Conservation (phyloP, 2,329 filamentous ascomycete species). For the Aspergillus pseudonomiae region DNA sequence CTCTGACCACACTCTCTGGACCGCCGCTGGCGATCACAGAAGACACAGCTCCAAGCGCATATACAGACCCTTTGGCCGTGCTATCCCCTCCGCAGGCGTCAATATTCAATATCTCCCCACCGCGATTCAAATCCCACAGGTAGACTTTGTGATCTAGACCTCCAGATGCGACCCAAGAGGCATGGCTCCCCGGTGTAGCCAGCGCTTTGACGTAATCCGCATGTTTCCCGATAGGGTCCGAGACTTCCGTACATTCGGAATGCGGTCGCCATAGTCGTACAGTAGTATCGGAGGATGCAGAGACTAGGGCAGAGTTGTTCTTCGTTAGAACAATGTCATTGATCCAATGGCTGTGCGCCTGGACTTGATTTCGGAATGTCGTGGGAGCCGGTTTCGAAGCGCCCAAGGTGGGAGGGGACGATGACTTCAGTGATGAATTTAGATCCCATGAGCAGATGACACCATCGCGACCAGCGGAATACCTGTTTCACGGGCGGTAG, state of each 20-base stretch:
- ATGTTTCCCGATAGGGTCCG: slow-evolving; percentile 85
- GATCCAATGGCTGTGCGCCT: slow-evolving; percentile 94
- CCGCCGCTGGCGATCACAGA: slow-evolving; percentile 88
- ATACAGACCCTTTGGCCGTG: slow-evolving; percentile 89
- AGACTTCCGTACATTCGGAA: slow-evolving; percentile 63
- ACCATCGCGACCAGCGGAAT: slow-evolving; percentile 93
- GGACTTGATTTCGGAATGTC: slow-evolving; percentile 64
- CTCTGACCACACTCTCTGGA: slow-evolving; percentile 85
- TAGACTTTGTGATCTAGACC: slow-evolving; percentile 90
- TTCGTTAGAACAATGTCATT: slow-evolving; percentile 86
- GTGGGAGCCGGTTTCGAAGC: slow-evolving; percentile 45
- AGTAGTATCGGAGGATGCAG: slow-evolving; percentile 89
- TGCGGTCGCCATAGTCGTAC: slow-evolving; percentile 90
- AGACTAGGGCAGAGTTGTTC: slow-evolving; percentile 77
- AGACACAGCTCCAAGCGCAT: slow-evolving; percentile 79
- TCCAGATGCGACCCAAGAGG: slow-evolving; percentile 89
- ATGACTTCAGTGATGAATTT: slow-evolving; percentile 38
- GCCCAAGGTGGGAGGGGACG: slow-evolving; percentile 19
- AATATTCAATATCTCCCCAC: slow-evolving; percentile 83
- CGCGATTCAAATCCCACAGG: slow-evolving; percentile 90
- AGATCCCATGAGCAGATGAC: slow-evolving; percentile 96
- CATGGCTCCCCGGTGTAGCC: slow-evolving; percentile 70
- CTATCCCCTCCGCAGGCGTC: slow-evolving; percentile 75
- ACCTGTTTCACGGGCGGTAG: slow-evolving; percentile 57
- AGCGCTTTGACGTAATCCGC: slow-evolving; percentile 96